Evolutionary conservation across 2,329 filamentous ascomycete genomes (phyloP).

Genomic region (Verticillium dahliae): DNA sequence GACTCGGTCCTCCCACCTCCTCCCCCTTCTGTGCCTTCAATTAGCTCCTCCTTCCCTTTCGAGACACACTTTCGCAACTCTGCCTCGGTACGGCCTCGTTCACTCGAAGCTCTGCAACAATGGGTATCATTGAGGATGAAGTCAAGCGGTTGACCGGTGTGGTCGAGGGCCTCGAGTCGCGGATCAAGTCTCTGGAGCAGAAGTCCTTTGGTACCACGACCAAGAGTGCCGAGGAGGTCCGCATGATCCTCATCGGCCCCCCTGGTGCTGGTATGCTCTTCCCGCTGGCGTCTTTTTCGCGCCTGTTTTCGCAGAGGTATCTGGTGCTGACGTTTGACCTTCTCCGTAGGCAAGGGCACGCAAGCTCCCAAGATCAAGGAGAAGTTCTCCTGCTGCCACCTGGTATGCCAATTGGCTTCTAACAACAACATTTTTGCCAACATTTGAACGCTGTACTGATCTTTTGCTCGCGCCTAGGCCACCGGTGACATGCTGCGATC

Average conservation of each 20-base stretch:
- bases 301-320: background rate
- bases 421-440: background rate
- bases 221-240: slow-evolving; percentile 60
- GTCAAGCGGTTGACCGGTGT: slow-evolving; percentile 80
- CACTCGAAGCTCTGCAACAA: slow-evolving; percentile 40
- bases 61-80: slow-evolving; percentile 6
- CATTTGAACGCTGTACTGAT: slow-evolving; percentile 6
- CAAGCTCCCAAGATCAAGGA: slow-evolving; percentile 98
- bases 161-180: slow-evolving; percentile 75
- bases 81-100: slow-evolving; percentile 14
- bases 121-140: slow-evolving; percentile 84
- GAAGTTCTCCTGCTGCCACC: slow-evolving; percentile 92
- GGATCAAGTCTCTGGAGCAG: slow-evolving; percentile 79
- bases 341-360: slow-evolving; percentile 83
- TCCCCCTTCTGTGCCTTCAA: background rate
- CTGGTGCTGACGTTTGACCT: slow-evolving; percentile 2
- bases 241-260: slow-evolving; percentile 97
- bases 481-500: slow-evolving; percentile 99
- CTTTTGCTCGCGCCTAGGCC: slow-evolving; percentile 49
- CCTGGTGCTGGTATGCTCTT: slow-evolving; percentile 80
- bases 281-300: slow-evolving; percentile 1
- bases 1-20: slow-evolving; percentile 4
- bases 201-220: slow-evolving; percentile 53
- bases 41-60: background rate
- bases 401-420: slow-evolving; percentile 54